Percentiles rank a stretch among this genome's conserved stretches.
Conservation (phyloP, 164 flowering plant genomes). For the Amborella trichopoda region DNA sequence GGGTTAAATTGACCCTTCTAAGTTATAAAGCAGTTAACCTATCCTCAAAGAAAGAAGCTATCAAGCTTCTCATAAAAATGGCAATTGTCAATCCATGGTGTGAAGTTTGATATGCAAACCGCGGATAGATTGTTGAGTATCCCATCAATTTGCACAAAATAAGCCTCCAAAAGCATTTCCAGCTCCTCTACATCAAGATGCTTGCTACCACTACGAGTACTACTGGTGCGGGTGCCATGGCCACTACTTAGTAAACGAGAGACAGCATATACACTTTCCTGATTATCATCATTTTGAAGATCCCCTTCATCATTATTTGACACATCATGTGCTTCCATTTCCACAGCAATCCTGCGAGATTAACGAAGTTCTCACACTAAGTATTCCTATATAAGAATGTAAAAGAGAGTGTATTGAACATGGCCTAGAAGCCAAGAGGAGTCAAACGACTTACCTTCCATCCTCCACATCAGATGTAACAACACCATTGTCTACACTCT, state of each 20-base stretch:
- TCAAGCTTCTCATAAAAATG: too few relatives aligned
- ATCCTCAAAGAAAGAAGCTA: too few relatives aligned
- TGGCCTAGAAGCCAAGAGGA: too few relatives aligned
- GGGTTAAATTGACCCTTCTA: too few relatives aligned
- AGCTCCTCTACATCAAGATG: conserved; percentile 87
- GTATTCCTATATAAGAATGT: too few relatives aligned
- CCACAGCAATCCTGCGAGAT: conserved; percentile 33
- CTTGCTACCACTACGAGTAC: conserved; percentile 57
- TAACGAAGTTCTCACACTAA: not conserved
- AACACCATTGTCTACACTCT: conserved; percentile 33
- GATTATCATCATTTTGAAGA: conserved; percentile 20
- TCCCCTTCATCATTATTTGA: conserved; percentile 23
- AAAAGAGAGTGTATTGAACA: too few relatives aligned
- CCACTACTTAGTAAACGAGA: conserved; percentile 27
- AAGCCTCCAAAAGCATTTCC: conserved; percentile 96
- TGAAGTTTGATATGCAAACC: conserved; percentile 25
- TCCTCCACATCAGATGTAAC: conserved; percentile 29
- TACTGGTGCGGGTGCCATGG: conserved; percentile 59
- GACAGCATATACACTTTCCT: conserved; percentile 25
- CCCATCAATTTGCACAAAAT: conserved; percentile 94
- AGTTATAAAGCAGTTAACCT: too few relatives aligned
- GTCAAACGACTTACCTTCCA: conserved; percentile 24
- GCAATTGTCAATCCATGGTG: too few relatives aligned
- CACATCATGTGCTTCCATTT: conserved; percentile 31
- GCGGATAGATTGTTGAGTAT: conserved; percentile 78